Evolutionary conservation across 169 alveolate genomes (phyloP).

Genomic region (Eimeria sp.): DNA sequence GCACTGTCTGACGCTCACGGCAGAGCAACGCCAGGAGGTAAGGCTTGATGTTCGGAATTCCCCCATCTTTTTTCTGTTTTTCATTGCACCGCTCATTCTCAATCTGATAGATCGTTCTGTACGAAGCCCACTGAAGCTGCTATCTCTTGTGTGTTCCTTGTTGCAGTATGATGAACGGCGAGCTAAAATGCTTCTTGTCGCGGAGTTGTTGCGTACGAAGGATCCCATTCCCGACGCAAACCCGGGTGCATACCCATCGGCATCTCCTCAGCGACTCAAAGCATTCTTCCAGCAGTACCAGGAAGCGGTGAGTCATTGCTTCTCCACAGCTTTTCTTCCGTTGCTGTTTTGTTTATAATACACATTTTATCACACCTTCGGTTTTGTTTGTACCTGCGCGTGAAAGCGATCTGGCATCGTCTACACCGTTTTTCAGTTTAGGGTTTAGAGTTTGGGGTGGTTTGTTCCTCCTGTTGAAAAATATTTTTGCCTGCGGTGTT

Average conservation of each 20-base stretch:
- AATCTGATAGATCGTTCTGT: neutral
- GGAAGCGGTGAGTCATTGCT: slow-evolving; percentile 60
- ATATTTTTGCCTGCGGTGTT: neutral
- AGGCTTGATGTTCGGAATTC: neutral
- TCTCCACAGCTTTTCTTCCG: neutral
- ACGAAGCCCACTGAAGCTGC: neutral
- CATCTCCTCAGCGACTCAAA: slow-evolving; percentile 83
- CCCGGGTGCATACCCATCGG: slow-evolving; percentile 72
- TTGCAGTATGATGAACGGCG: slow-evolving; percentile 81
- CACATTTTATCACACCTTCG: neutral
- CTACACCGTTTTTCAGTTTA: neutral
- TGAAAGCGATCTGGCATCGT: neutral
- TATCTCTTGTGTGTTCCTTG: neutral
- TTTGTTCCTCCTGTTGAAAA: neutral
- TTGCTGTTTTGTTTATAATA: neutral
- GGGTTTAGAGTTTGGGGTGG: neutral
- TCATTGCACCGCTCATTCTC: neutral
- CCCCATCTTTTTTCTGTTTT: neutral
- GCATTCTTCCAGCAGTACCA: slow-evolving; percentile 82
- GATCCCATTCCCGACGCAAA: slow-evolving; percentile 75
- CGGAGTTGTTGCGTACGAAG: slow-evolving; percentile 42
- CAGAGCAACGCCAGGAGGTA: slow-evolving; percentile 72
- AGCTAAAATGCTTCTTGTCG: slow-evolving; percentile 68
- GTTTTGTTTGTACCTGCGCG: neutral
- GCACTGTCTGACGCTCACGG: slow-evolving; percentile 76